Evolutionary conservation across 2,329 filamentous ascomycete genomes (phyloP), one percentile per base, ranked within the genome.

Genomic region (Calycina marina): DNA sequence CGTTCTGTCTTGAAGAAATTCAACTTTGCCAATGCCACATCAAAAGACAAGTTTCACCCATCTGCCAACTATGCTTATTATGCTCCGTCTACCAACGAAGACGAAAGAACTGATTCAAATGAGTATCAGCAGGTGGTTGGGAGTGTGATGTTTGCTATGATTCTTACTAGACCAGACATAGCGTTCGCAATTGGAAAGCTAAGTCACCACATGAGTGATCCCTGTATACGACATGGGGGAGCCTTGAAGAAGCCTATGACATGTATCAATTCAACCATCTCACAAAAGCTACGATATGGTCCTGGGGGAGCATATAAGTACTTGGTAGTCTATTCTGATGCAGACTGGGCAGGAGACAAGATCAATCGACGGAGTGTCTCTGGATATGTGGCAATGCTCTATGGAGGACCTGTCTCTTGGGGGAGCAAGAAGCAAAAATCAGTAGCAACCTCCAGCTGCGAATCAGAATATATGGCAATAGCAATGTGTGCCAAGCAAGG

Each of bases 381-480:
- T 6, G 28, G 38, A 12, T 24, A 42, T 14, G 12, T 40, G 14
- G 43, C 35, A 15, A 2, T 42, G n/a, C 14, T 44, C 5, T 32
- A 32, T 16, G 20, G 27, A 8, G 35, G 20, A 2, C 18, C 29
- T 0, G 26, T 45, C 2, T 30, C 28, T 4, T 45, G 33, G 36
- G 27, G 4, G 8, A 32, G 20, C 4, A 36, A 26, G 24, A 42
- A 45, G 33, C 37, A 45, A 13, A 4, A 14, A 2, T 37, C 16
- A 5, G 30, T 45, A 1, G 26, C 36, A 11, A 31, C 30, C 4
- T 46, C 36, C 1, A 44, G 31, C 6, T 40, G 34, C 8, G 35
- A 45, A 30, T 34, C 34, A 1, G 36, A 44, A 18, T 41, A 41
- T 33, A 42, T 40, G 14, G 37, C 32, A 9, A 16, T 36, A 6